These are phyloP conservation scores for Rhodotorula taiwanensis DNA, from an alignment of 768 basidiomycete species.

Conservation along the genomic window DNA sequence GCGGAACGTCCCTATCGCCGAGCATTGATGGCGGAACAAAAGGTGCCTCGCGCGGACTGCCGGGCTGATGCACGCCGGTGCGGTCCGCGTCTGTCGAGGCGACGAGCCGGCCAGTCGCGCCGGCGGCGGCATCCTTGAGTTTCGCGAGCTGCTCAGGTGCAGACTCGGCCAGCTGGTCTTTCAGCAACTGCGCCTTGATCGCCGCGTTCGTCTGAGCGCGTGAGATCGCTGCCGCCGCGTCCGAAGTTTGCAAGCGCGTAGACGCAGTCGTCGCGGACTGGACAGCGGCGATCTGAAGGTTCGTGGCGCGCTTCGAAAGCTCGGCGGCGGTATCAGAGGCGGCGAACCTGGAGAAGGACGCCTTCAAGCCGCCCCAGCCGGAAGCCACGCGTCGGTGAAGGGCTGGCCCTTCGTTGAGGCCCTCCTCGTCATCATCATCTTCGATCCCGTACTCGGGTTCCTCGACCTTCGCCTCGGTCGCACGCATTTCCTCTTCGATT, in stretches of 20 bases:
- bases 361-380: constrained; percentile 25
- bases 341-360: constrained; percentile 20
- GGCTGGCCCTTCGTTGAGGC: not conserved
- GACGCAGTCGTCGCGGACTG: constrained; percentile 5
- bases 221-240: constrained; percentile 23
- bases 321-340: constrained; percentile 27
- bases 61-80: not conserved
- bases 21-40: constrained; percentile 23
- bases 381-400: not conserved
- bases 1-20: not conserved
- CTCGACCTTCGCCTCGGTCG: not conserved
- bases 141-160: constrained; percentile 15
- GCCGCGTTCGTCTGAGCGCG: constrained; percentile 23
- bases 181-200: constrained; percentile 17
- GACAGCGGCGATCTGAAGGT: constrained; percentile 27
- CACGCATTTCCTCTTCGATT: constrained; percentile 20
- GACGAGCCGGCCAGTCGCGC: constrained; percentile 1
- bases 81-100: constrained; percentile 9
- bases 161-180: no score
- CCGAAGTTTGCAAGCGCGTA: constrained; percentile 13
- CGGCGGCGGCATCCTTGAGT: constrained; percentile 16
- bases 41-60: constrained; percentile 21
- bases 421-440: constrained; percentile 4
- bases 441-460: constrained; percentile 10
- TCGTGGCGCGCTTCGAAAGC: constrained; percentile 25